Conservation (phyloP, 768 basidiomycete species). For the Mycena epipterygia region DNA sequence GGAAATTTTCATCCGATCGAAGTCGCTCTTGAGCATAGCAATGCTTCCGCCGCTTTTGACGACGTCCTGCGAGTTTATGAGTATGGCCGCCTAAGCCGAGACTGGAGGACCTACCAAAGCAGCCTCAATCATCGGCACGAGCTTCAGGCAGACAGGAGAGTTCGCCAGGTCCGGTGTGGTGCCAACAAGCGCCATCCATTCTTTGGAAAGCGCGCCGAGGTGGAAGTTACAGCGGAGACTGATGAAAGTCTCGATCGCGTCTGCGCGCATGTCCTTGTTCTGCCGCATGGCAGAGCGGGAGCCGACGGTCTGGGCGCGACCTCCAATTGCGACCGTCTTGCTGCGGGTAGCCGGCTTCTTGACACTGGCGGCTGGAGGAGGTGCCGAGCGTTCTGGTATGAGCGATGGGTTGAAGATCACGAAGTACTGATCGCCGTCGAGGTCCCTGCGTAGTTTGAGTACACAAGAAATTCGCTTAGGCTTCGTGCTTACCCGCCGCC, state of each 20-base stretch:
- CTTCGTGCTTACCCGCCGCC: constrained; percentile 37
- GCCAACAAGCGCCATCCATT: constrained; percentile 33
- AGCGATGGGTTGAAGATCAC: constrained; percentile 32
- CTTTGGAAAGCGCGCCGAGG: constrained; percentile 35
- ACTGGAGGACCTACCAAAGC: constrained; percentile 29
- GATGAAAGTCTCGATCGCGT: constrained; percentile 34
- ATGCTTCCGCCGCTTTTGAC: constrained; percentile 27
- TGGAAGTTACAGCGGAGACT: constrained; percentile 33
- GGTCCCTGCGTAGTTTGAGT: constrained; percentile 28
- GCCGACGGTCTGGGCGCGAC: constrained; percentile 2
- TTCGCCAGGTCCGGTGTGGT: constrained; percentile 28
- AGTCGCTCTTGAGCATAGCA: constrained; percentile 6
- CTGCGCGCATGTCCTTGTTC: constrained; percentile 29
- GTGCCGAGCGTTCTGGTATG: constrained; percentile 25
- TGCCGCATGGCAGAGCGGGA: not conserved
- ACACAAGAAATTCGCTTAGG: not conserved
- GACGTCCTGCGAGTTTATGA: constrained; percentile 25
- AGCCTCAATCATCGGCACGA: constrained; percentile 35
- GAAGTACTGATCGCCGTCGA: constrained; percentile 43
- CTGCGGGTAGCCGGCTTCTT: not conserved
- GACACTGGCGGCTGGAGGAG: not conserved
- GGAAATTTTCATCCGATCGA: constrained; percentile 6
- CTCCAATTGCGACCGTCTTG: constrained; percentile 12
- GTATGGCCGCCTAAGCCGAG: not conserved
- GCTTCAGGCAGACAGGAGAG: constrained; percentile 10